Evolutionary conservation across 176 grass and related monocot species (phyloP), one percentile per base, ranked within the genome.

Genomic region (Ensete glaucum): DNA sequence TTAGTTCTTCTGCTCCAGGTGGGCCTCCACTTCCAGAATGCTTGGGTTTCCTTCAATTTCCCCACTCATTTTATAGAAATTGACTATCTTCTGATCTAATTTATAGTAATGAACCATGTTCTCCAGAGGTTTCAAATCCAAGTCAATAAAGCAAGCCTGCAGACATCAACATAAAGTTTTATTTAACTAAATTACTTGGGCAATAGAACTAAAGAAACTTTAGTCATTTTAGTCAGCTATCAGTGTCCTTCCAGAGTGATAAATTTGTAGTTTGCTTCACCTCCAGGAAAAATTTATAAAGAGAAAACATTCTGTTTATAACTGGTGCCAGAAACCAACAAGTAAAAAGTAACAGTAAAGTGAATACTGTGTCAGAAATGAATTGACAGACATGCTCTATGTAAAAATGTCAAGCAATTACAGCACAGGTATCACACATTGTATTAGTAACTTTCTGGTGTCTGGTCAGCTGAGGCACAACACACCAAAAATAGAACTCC

Each of bases 91-190:
- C 29, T 89, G 81, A 76, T 91, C 90, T 50, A 93, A 56, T 66
- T 91, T 72, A 51, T 89, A 89, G 67, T 98, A 91, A 75, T 89
- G 64, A 22, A 65, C 59, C 84, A 93, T 98, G 73, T 93, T 93
- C 81, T 82, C 69, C 29, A 93, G 80, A 85, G 90, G 90, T 80
- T 98, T 98, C 78, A 93, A 82, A 82, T 93, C 94, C 9, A 98
- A 80, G 76, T 93, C 90, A 79, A 98, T 74, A 58, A 93, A 93
- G 80, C 82, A 82, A 7, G 83, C 85, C 90, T 98, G 59, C 76
- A 76, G 23, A 71, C 11, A 55, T 29, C 48, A 62, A 83, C n/a
- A 62, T 17, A 57, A 80, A 13, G 56, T 75, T 6, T n/a, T 13
- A 21, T 29, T 3, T 9, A 50, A 21, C 14, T 9, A 56, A 74